Conservation (phyloP, 1,139 yeast species). For the Suhomyces kunorum region DNA sequence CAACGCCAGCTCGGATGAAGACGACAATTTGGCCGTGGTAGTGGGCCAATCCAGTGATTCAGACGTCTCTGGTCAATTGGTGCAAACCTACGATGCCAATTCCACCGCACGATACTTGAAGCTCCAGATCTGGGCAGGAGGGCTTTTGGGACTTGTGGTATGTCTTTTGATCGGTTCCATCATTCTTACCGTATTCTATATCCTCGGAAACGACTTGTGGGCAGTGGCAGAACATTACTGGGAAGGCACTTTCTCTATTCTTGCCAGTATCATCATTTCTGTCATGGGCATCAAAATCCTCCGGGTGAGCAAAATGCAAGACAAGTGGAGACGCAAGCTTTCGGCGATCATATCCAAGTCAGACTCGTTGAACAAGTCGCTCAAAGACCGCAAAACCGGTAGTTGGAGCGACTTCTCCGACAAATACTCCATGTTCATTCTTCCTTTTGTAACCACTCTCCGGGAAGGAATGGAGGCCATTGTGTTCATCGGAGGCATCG, state of each 20-base stretch:
- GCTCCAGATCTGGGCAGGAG: constrained; percentile 47
- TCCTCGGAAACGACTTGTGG: constrained; percentile 46
- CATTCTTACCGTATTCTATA: constrained; percentile 39
- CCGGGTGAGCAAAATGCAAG: constrained; percentile 65
- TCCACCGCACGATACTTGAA: constrained; percentile 25
- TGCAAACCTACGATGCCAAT: too few relatives aligned
- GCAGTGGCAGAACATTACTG: constrained; percentile 47
- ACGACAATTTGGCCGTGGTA: too few relatives aligned
- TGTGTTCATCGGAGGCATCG: constrained; percentile 50
- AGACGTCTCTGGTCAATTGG: too few relatives aligned
- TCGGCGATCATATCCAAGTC: constrained; percentile 13
- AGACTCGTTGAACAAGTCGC: constrained; percentile 13
- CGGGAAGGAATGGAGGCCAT: constrained; percentile 53
- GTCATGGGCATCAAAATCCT: constrained; percentile 48
- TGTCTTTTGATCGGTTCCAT: constrained; percentile 41
- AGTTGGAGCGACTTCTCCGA: constrained; percentile 22
- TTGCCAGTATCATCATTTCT: constrained; percentile 47
- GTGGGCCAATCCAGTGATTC: too few relatives aligned
- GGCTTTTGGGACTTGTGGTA: constrained; percentile 38
- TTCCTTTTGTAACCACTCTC: constrained; percentile 48
- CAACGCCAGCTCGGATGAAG: neutral
- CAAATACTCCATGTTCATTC: constrained; percentile 41
- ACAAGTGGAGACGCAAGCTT: constrained; percentile 80
- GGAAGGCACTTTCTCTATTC: constrained; percentile 48
- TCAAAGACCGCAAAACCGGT: neutral